Evolutionary conservation across 805 yeast genomes (phyloP).

Genomic region (Maudiozyma barnettii): DNA sequence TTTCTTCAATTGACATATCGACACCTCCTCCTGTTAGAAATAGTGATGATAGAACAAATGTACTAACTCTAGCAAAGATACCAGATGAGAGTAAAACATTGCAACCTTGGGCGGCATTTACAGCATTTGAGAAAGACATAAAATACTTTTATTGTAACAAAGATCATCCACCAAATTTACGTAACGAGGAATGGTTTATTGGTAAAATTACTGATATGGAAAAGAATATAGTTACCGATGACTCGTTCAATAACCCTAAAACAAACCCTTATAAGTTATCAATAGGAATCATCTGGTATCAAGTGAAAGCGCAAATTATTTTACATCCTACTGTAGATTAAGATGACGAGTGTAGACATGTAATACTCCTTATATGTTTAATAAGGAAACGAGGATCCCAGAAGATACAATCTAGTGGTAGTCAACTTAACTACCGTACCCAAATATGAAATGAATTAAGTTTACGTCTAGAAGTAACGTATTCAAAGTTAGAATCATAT

Average conservation of each 20-base stretch:
- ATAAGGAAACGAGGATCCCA: too few relatives aligned
- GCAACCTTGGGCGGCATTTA: slow-evolving; percentile 88
- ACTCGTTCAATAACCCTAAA: slow-evolving; percentile 4
- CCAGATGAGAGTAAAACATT: neutral
- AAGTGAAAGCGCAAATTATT: slow-evolving; percentile 40
- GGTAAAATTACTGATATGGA: slow-evolving; percentile 57
- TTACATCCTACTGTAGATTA: neutral
- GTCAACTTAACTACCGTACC: too few relatives aligned
- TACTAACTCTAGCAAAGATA: too few relatives aligned
- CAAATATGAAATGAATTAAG: too few relatives aligned
- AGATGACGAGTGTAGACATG: too few relatives aligned
- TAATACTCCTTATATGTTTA: too few relatives aligned
- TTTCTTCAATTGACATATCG: slow-evolving; percentile 28
- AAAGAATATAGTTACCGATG: slow-evolving; percentile 39
- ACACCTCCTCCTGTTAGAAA: slow-evolving; percentile 21
- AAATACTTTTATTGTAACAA: slow-evolving; percentile 59
- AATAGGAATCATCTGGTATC: slow-evolving; percentile 54
- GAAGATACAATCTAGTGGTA: too few relatives aligned
- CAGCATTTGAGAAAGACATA: slow-evolving; percentile 63
- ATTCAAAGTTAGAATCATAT: too few relatives aligned
- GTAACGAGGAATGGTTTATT: slow-evolving; percentile 70
- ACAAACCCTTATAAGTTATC: slow-evolving; percentile 61
- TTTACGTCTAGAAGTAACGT: too few relatives aligned
- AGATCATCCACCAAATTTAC: slow-evolving; percentile 9
- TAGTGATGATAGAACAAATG: neutral